A percentile compares a stretch with the other conserved stretches of the same genome.
Evolutionary conservation across 176 grass and related monocot species (phyloP).

Genomic region (Carex scoparia): DNA sequence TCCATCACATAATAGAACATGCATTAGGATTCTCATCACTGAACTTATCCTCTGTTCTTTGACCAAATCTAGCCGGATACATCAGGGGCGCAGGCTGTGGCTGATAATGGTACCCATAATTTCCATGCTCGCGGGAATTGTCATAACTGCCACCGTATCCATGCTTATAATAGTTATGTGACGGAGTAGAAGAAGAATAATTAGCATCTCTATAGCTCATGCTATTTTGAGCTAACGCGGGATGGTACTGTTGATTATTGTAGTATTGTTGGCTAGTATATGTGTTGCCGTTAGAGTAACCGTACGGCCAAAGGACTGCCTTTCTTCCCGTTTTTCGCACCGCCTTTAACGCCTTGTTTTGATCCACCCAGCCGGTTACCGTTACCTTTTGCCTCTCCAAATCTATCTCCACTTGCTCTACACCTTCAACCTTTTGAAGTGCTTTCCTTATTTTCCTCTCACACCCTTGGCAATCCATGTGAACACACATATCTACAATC

Average conservation of each 20-base stretch:
- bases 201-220: not conserved
- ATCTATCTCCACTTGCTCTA: slow-evolving; percentile 49
- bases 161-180: not conserved
- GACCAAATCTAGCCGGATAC: slow-evolving; percentile 34
- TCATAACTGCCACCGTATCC: not conserved
- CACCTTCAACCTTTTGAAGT: slow-evolving; percentile 59
- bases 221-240: slow-evolving; percentile 31
- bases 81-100: slow-evolving; percentile 44
- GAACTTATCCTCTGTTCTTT: slow-evolving; percentile 42
- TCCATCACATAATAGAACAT: slow-evolving; percentile 60
- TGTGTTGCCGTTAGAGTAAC: slow-evolving; percentile 52
- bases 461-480: slow-evolving; percentile 87
- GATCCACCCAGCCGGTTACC: slow-evolving; percentile 61
- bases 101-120: slow-evolving; percentile 26
- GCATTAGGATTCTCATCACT: slow-evolving; percentile 73
- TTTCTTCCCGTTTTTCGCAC: slow-evolving; percentile 55
- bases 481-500: slow-evolving; percentile 74
- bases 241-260: slow-evolving; percentile 59
- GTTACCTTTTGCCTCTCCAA: slow-evolving; percentile 76
- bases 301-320: slow-evolving; percentile 68
- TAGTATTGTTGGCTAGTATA: slow-evolving; percentile 45
- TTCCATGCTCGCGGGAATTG: not conserved
- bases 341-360: slow-evolving; percentile 48
- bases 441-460: slow-evolving; percentile 50
- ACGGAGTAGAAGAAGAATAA: not conserved